Base-by-base conservation (phyloP, 2,329 filamentous ascomycete genomes). In the Talaromyces amestolkiae region DNA sequence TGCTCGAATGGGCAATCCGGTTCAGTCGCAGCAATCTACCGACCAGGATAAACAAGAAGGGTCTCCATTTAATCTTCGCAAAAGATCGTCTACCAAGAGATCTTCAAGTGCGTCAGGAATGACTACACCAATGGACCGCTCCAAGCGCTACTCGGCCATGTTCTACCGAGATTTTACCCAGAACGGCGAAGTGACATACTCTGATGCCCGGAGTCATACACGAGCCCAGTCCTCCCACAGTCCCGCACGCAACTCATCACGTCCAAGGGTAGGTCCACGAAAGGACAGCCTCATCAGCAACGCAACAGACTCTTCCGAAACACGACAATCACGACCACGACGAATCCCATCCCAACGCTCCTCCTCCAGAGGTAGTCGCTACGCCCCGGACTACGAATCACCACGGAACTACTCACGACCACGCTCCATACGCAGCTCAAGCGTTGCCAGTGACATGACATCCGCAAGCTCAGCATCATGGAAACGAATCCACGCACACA, bases 101-200 rank as follows among this genome's bases (percentile, higher is more conserved):
- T 66, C 64, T 3, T 66, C 64, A 37, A 66, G 59, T 22, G 59
- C 59, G 8, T 66, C 59, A 7, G 59, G 45, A 11, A 35, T 66
- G 54, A 63, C 53, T 19, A n/a, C 56, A 7, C 24, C 54, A 3
- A 41, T 24, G 10, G 64, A 66, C 45, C 64, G 60, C n/a, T 58
- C 64, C 33, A 66, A 66, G 33, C 64, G 64, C 13, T 66, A 59
- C 31, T 66, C 64, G 3, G 60, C 64, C 51, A 63, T 66, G 43
- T 63, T 66, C 27, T 51, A 53, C 24, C 51, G 59, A 4, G 64
- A 66, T 11, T 59, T 64, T 39, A 45, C 13, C 22, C 41, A 43
- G 10, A 33, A 59, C 22, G 60, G 60, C 24, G 59, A 63, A 17
- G 31, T 53, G 1, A 27, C 45, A 19, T 66, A 63, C 35, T 9